Evolutionary conservation across 192 early-diverging fungal genomes (phyloP), one percentile per base, ranked within the genome.

Genomic region (Mortierella claussenii): DNA sequence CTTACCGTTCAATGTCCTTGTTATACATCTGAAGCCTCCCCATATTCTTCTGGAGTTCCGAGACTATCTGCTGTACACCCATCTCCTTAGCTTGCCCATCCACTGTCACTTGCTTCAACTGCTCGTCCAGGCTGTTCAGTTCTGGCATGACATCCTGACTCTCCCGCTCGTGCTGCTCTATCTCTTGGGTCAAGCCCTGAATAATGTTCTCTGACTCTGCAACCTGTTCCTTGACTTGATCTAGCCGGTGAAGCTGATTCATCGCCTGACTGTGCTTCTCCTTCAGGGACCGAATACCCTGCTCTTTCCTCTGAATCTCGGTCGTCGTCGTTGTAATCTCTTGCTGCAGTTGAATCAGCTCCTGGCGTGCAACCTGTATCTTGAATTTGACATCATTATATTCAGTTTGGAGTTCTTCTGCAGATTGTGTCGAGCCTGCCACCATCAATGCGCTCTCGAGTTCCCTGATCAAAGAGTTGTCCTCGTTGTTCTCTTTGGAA

Each of bases 361-460:
- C 57, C 32, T 78, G 66, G 4, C 74, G 64, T 3, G 63, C 55
- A 23, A 26, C 61, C 43, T 74, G 82, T 68, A 82, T 79, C 75
- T 85, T 82, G 21, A 69, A 58, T 36, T 85, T 81, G 7, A 88
- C 59, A 1, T 47, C 37, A 4, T 83, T 81, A 10, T 88, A 69
- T 45, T 94, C 90, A 11, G 62, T 69, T 65, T 91, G 89, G 33
- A 88, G 81, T 26, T 95, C 90, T 4, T 89, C 87, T 23, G 87
- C 59, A 5, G 91, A 93, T 61, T 87, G 88, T 13, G 80, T 82
- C 1, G 90, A 90, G 0, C 89, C 91, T 1, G 89, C 68, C 4
- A 46, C 56, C 18, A 75, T 70, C 43, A 91, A 69, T 10, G 89
- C 80, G 0, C 64, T 60, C 36, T 87, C 69, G 36, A 91, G 24